Conservation (phyloP, 2,329 filamentous ascomycete species). For the Neonectria coccinea region DNA sequence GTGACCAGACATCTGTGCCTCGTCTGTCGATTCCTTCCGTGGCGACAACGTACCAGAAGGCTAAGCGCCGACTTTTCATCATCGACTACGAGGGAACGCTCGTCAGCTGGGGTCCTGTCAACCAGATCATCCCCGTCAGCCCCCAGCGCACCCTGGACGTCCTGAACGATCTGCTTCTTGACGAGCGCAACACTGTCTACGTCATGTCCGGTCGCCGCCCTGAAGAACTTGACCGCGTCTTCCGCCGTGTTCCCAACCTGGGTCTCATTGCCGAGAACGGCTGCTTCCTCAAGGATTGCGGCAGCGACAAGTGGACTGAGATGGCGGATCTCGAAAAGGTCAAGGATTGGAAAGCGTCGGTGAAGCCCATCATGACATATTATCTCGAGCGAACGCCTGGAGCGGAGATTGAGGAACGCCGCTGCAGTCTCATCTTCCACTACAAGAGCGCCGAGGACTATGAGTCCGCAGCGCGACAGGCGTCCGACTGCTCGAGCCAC, state of each 20-base stretch:
- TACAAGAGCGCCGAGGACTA: constrained; percentile 86
- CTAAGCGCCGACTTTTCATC: constrained; percentile 82
- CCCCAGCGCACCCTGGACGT: constrained; percentile 86
- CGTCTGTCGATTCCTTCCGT: constrained; percentile 79
- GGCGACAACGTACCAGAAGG: constrained; percentile 72
- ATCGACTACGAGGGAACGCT: constrained; percentile 95
- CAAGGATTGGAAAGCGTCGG: constrained; percentile 83
- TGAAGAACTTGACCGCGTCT: constrained; percentile 87
- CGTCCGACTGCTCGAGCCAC: constrained; percentile 90
- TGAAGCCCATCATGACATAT: constrained; percentile 86
- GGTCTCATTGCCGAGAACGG: constrained; percentile 96
- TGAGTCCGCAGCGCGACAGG: constrained; percentile 79
- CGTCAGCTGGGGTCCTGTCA: constrained; percentile 86
- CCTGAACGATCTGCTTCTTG: constrained; percentile 82
- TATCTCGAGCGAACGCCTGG: constrained; percentile 91
- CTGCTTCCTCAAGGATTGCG: constrained; percentile 83
- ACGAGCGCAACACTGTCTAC: constrained; percentile 87
- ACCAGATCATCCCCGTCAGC: constrained; percentile 85
- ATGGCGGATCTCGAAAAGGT: constrained; percentile 80
- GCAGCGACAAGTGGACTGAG: constrained; percentile 77
- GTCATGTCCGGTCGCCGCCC: constrained; percentile 92
- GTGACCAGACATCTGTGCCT: constrained; percentile 87
- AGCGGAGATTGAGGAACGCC: constrained; percentile 88
- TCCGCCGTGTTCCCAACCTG: constrained; percentile 83
- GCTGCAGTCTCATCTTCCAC: constrained; percentile 91